Evolutionary conservation across 192 early-diverging fungal species (phyloP), one percentile per base, ranked within the genome.

Genomic region (Physocladia obscura): DNA sequence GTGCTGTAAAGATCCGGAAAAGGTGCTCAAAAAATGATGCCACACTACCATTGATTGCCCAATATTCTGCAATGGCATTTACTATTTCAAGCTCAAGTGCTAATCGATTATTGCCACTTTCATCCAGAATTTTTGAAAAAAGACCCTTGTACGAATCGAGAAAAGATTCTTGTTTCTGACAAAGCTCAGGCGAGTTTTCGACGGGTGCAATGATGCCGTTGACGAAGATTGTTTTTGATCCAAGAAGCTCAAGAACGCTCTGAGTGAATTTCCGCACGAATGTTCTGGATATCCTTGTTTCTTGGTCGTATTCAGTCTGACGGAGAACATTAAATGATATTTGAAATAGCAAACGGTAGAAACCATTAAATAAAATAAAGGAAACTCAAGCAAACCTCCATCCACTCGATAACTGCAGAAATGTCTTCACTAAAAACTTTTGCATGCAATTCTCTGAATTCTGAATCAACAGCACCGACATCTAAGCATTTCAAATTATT

Each of bases 11-110:
- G n/a, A 76, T 58, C 21, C 79, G 70, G 73, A 79, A 81, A 44
- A 81, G 36, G 58, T 76, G 70, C 55, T 76, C 77, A 65, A 81
- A 69, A 55, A 76, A 78, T 60, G 55, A 47, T 26, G 62, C 63
- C 67, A 74, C 32, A 19, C 24, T 37, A 4, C 50, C 54, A 35
- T 35, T 62, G 35, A 74, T 40, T 49, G 5, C 34, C 57, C 73
- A 76, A 48, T 74, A 74, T 38, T 34, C 51, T 48, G 72, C 69
- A 35, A 37, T 40, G 2, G 61, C 74, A 6, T 67, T 57, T 22
- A 76, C 36, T 11, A 76, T 37, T 31, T 76, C 70, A 4, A 76
- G 15, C 36, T 76, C 63, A 32, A 62, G 30, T 21, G 40, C 52
- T 1, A 34, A 22, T 52, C 59, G 27, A 27, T 70, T 49, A 19